Percentiles rank a stretch among this genome's conserved stretches.
These are phyloP conservation scores for Tuctoria greenei DNA, from an alignment of 176 grass and related monocot species.

Conservation along the genomic window DNA sequence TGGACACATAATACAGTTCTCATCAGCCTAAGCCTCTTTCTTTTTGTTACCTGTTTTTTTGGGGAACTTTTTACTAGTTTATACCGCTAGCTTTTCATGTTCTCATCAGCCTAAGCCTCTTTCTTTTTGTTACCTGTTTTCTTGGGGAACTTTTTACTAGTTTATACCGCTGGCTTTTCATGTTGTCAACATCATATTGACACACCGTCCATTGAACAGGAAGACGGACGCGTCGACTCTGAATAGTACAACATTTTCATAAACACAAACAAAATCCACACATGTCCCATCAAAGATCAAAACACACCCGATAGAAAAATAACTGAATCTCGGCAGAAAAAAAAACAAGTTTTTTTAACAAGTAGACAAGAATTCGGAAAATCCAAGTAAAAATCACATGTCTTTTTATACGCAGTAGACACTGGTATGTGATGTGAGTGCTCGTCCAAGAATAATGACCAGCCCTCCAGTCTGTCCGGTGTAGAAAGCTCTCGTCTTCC, in stretches of 20 bases:
- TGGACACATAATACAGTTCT: too few relatives aligned
- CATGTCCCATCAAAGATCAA: not conserved
- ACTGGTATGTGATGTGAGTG: not conserved
- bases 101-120: not conserved
- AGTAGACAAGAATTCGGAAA: too few relatives aligned
- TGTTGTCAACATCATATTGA: not conserved
- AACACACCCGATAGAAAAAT: not conserved
- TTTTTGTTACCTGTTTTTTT: not conserved
- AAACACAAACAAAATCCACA: not conserved
- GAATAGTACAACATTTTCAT: not conserved
- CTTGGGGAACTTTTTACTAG: not conserved
- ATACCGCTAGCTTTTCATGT: not conserved
- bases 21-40: not conserved
- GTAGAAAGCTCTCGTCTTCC: not conserved
- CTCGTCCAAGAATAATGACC: not conserved
- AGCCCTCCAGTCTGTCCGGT: not conserved
- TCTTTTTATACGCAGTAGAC: constrained; percentile 14
- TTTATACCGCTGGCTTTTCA: not conserved
- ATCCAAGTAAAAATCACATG: constrained; percentile 39
- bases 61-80: not conserved
- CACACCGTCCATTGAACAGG: not conserved
- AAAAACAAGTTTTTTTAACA: not conserved
- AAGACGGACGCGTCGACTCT: not conserved
- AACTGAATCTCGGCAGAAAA: not conserved
- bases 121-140: not conserved